Percentiles rank a stretch among this genome's conserved stretches.
phyloP scores from a whole-genome alignment of 1,284 basidiomycete genomes.

The Ceratorhiza oryzae-sativae region DNA sequence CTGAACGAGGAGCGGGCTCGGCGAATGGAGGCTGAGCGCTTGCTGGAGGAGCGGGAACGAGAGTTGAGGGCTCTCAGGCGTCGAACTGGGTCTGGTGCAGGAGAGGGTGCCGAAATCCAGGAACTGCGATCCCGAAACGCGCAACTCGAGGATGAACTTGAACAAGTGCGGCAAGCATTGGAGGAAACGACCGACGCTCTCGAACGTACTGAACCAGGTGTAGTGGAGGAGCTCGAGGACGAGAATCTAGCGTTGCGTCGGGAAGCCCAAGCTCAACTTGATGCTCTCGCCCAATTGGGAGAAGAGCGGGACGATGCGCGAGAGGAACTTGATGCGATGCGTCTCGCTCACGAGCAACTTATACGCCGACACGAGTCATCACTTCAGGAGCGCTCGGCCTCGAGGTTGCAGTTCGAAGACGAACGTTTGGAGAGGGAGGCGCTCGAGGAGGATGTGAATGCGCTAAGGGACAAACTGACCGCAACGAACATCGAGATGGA shows the following conservation, averaged over 20 bases:
- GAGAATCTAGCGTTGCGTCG: slow-evolving; percentile 71
- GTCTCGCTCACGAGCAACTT: slow-evolving; percentile 41
- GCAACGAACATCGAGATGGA: slow-evolving; percentile 80
- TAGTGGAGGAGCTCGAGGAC: slow-evolving; percentile 66
- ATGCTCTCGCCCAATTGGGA: slow-evolving; percentile 57
- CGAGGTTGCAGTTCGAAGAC: slow-evolving; percentile 70
- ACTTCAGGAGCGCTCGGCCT: slow-evolving; percentile 30
- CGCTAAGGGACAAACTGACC: slow-evolving; percentile 74
- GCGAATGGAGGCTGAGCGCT: slow-evolving; percentile 71
- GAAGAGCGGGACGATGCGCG: slow-evolving; percentile 72
- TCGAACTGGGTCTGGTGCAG: slow-evolving; percentile 47
- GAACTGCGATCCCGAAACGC: slow-evolving; percentile 33
- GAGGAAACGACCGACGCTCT: slow-evolving; percentile 81
- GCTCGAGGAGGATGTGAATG: slow-evolving; percentile 70
- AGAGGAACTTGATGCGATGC: slow-evolving; percentile 55
- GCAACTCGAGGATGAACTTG: slow-evolving; percentile 66
- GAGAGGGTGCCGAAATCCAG: slow-evolving; percentile 3
- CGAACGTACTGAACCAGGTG: slow-evolving; percentile 48
- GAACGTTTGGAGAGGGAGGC: slow-evolving; percentile 69
- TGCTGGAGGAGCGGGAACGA: slow-evolving; percentile 61
- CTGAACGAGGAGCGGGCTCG: slow-evolving; percentile 58
- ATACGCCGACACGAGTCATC: slow-evolving; percentile 17
- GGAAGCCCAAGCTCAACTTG: slow-evolving; percentile 66
- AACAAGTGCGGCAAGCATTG: slow-evolving; percentile 66
- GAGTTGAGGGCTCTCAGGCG: slow-evolving; percentile 71